These are phyloP conservation scores for Alternaria panax DNA, from an alignment of 2,329 filamentous ascomycete genomes.

Conservation along the genomic window DNA sequence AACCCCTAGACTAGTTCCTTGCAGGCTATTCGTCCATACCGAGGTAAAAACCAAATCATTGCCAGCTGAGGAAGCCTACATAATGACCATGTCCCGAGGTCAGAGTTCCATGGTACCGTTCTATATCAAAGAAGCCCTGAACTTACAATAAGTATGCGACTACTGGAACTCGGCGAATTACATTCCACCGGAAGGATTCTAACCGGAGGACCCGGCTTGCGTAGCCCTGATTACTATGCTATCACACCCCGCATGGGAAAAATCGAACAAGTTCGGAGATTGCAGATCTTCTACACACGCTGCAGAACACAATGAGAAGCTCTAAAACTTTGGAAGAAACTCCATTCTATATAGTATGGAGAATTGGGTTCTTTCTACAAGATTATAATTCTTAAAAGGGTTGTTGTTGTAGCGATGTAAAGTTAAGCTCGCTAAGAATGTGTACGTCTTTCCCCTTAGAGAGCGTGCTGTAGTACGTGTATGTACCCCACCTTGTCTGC, in stretches of 20 bases:
- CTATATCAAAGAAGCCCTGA: not conserved
- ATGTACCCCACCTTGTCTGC: not conserved
- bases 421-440: no score
- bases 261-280: no score
- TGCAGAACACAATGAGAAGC: no score
- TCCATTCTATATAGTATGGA: no score
- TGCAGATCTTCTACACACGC: no score
- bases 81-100: not conserved
- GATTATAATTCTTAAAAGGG: no score
- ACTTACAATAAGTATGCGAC: not conserved
- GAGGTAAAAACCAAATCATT: not conserved
- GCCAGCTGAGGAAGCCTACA: not conserved
- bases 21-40: not conserved
- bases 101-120: not conserved
- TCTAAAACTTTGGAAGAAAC: no score
- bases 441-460: no score
- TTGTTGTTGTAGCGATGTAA: no score
- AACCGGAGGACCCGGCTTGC: not conserved
- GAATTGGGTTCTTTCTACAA: no score
- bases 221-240: not conserved
- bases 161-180: not conserved
- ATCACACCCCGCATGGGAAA: no score
- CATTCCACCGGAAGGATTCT: not conserved
- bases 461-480: not conserved
- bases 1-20: not conserved